Conservation (phyloP, 257 asterid species). For the Solanum chiquidenum region DNA sequence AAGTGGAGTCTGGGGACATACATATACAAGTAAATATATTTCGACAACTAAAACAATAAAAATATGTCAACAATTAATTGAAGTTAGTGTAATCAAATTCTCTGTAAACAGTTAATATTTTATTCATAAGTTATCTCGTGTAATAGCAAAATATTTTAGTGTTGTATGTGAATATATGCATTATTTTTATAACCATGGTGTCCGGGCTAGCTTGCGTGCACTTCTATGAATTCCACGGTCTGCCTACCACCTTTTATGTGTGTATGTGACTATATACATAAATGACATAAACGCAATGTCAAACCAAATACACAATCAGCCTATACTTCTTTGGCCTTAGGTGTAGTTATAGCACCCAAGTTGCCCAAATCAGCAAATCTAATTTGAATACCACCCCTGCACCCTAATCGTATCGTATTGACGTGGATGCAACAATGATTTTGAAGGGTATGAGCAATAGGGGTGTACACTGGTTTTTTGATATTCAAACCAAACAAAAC, state of each 20-base stretch:
- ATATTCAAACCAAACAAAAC: neutral
- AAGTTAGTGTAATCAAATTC: neutral
- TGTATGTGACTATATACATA: neutral
- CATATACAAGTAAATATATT: neutral
- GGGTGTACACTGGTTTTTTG: neutral
- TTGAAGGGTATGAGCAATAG: neutral
- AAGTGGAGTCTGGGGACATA: neutral
- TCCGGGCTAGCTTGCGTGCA: neutral
- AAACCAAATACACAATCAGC: neutral
- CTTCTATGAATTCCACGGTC: neutral
- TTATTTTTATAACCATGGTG: neutral
- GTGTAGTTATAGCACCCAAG: neutral
- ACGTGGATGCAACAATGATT: neutral
- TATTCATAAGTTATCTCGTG: neutral
- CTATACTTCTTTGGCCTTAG: neutral
- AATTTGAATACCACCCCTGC: neutral
- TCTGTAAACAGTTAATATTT: neutral
- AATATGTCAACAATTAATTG: neutral
- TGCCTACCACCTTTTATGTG: neutral
- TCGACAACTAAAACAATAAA: neutral
- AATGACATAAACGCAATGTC: neutral
- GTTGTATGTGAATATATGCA: neutral
- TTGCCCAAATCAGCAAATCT: neutral
- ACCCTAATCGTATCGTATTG: neutral
- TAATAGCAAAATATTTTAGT: neutral